Evolutionary conservation across 164 flowering plant species (phyloP).

Genomic region (Cinnamomum chago): DNA sequence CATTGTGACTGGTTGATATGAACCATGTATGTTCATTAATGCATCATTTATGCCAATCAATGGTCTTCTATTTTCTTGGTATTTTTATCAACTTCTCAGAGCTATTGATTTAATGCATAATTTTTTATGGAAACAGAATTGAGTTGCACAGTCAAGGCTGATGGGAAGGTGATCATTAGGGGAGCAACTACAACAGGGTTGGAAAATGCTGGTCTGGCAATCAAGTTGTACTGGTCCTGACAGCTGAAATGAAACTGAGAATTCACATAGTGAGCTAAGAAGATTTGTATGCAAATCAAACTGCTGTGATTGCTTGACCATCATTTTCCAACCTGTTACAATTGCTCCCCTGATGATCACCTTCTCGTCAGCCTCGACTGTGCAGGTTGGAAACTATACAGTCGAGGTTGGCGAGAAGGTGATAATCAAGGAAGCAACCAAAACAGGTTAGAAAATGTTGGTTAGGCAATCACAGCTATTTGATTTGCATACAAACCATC

Average conservation of each 20-base stretch:
- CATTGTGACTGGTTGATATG: background rate
- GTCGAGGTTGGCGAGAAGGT: no score
- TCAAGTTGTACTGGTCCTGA: slow-evolving; percentile 59
- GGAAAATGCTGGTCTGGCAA: slow-evolving; percentile 27
- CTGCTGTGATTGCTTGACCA: slow-evolving; percentile 28
- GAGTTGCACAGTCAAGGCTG: slow-evolving; percentile 48
- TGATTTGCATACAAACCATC: slow-evolving; percentile 54
- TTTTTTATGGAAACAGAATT: slow-evolving; percentile 35
- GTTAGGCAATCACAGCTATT: slow-evolving; percentile 32
- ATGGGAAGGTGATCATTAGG: slow-evolving; percentile 51
- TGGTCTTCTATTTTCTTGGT: no score
- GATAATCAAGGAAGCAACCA: slow-evolving; percentile 16
- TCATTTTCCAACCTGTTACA: slow-evolving; percentile 47
- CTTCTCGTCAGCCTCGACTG: no score
- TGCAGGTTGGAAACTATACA: no score
- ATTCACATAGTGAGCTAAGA: slow-evolving; percentile 58
- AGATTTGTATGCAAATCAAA: slow-evolving; percentile 60
- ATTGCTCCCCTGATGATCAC: slow-evolving; percentile 15
- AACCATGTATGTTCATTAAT: background rate
- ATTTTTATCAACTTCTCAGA: no score
- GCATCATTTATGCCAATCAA: background rate
- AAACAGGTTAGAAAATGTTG: slow-evolving; percentile 51
- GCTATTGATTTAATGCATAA: background rate
- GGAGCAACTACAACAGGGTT: slow-evolving; percentile 46
- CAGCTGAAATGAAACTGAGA: slow-evolving; percentile 58